These are phyloP conservation scores for Thalassiosira livingstoniorum DNA, from an alignment of 352 stramenopile species.

Conservation along the genomic window DNA sequence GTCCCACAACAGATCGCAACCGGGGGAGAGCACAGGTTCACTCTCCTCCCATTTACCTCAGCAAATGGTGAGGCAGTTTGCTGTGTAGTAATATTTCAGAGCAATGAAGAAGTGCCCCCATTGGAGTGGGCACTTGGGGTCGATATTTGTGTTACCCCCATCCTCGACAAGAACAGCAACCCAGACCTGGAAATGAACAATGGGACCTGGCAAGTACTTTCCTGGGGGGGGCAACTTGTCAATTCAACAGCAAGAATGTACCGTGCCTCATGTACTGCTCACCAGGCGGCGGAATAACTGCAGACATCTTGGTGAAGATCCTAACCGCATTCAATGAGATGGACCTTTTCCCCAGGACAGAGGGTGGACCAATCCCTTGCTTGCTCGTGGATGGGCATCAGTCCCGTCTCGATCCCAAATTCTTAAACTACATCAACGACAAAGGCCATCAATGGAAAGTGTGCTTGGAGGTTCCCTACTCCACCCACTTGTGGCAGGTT, in stretches of 20 bases:
- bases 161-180: constrained; percentile 3
- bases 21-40: constrained; percentile 21
- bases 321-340: constrained; percentile 32
- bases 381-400: constrained; percentile 32
- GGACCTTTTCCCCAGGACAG: constrained; percentile 12
- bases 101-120: not conserved
- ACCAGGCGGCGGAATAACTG: constrained; percentile 23
- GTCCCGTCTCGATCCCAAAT: constrained; percentile 12
- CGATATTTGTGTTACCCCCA: constrained; percentile 21
- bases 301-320: constrained; percentile 29
- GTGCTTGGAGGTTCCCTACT: constrained; percentile 18
- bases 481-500: constrained; percentile 33
- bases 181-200: constrained; percentile 12
- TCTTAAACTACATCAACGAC: constrained; percentile 40
- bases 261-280: constrained; percentile 27
- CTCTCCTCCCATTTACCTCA: constrained; percentile 30
- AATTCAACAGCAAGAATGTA: constrained; percentile 30
- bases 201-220: constrained; percentile 21
- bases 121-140: not conserved
- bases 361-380: constrained; percentile 19
- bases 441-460: constrained; percentile 24
- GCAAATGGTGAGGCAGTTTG: constrained; percentile 25
- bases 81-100: constrained; percentile 28
- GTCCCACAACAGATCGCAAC: constrained; percentile 26
- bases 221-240: constrained; percentile 21